Conservation (phyloP, 1,284 basidiomycete species). For the Ustilago crameri region DNA sequence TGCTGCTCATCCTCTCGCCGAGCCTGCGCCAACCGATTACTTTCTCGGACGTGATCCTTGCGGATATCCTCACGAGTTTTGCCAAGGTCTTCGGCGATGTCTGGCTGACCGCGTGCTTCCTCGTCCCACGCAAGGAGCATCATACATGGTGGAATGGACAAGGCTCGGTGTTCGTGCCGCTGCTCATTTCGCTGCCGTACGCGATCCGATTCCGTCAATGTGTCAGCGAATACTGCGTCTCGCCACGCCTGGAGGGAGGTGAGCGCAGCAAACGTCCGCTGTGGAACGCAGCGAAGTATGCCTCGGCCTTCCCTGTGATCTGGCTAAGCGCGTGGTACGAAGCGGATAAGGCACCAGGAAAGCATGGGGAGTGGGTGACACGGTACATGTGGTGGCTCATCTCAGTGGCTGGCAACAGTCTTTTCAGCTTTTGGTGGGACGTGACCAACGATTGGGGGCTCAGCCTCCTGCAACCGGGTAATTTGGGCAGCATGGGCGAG, state of each 20-base stretch:
- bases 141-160: conserved; percentile 62
- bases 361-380: conserved; percentile 20
- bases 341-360: conserved; percentile 24
- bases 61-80: conserved; percentile 94
- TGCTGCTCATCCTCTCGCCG: conserved; percentile 80
- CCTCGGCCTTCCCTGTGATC: conserved; percentile 96
- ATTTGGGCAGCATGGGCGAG: conserved; percentile 26
- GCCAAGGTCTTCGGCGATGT: conserved; percentile 96
- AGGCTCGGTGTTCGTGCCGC: conserved; percentile 74
- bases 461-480: conserved; percentile 73
- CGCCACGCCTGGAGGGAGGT: conserved; percentile 52
- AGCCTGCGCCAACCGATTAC: conserved; percentile 75
- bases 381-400: conserved; percentile 73
- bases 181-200: conserved; percentile 90
- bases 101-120: conserved; percentile 84
- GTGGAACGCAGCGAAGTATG: conserved; percentile 96
- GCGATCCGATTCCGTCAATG: conserved; percentile 92
- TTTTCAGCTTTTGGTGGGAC: conserved; percentile 99
- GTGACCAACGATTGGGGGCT: conserved; percentile 98
- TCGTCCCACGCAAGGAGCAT: conserved; percentile 72
- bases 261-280: conserved; percentile 72
- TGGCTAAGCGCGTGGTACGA: conserved; percentile 70
- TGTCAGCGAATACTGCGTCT: conserved; percentile 78
- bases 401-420: conserved; percentile 85
- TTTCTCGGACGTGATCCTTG: conserved; percentile 92